Evolutionary conservation across 106 monocot genomes (phyloP), one percentile per base, ranked within the genome.

Genomic region (Dendrobium nobile): DNA sequence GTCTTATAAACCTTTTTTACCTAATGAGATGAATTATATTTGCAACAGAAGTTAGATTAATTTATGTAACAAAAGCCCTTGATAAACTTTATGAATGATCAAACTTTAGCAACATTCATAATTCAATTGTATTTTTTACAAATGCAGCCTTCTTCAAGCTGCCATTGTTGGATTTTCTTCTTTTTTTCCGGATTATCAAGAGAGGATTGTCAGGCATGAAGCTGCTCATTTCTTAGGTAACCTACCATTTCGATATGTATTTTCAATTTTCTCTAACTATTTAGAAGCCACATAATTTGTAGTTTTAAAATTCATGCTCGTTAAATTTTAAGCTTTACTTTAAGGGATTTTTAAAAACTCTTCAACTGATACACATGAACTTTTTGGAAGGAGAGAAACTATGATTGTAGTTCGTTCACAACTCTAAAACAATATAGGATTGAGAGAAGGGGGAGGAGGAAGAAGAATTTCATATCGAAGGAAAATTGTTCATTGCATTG

Each of bases 211-310:
- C 59, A 80, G 91, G 45, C 98, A 99, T 87, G 98, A 99, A 89
- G 98, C 98, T 77, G 92, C 98, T 83, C 98, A 99, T 87, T 99
- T 99, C 65, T 83, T 99, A 84, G 95, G 98, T 99, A 85, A 85
- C 15, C 59, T 80, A 15, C 51, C 3, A 51, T 45, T 27, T 7
- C 42, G 2, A 2, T 19, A n/a, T 76, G 20, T 18, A 47, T 45
- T 8, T 75, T 17, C 27, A 78, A 24, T 13, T 73, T 41, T 54
- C 10, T 28, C 24, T 31, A 33, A 27, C 13, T 41, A 58, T 37
- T 55, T 31, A 31, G 11, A 80, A 73, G 9, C 11, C 17, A 79
- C n/a, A 64, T 64, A 64, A 51, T 51, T 51, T 51, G 51, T 13
- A 51, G 51, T 15, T 15, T 0, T 51, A 51, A 51, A 51, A 2